Percentiles rank a stretch among this genome's conserved stretches.
Conservation (phyloP, 2,329 filamentous ascomycete genomes). For the Knoxdaviesia proteae region DNA sequence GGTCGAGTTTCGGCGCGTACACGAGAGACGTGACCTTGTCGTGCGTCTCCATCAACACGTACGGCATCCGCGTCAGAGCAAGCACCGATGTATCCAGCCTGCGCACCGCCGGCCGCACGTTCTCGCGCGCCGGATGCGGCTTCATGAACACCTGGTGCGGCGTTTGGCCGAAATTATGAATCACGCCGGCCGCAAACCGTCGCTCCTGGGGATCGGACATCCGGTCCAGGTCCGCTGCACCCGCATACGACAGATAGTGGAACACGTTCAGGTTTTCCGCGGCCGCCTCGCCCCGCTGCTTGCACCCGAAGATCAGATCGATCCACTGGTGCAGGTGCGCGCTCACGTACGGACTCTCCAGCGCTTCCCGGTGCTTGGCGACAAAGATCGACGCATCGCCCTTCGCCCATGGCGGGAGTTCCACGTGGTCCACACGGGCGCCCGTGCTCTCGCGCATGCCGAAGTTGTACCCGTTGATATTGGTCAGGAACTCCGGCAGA, state of each 20-base stretch:
- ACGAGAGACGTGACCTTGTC: conserved; percentile 64
- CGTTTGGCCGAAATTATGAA: conserved; percentile 97
- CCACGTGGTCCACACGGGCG: conserved; percentile 63
- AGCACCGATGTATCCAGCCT: conserved; percentile 63
- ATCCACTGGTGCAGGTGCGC: conserved; percentile 87
- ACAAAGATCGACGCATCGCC: conserved; percentile 92
- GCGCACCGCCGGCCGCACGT: conserved; percentile 38
- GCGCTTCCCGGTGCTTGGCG: conserved; percentile 79
- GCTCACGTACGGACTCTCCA: conserved; percentile 85
- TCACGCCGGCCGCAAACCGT: conserved; percentile 78
- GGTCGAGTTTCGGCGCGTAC: conserved; percentile 61
- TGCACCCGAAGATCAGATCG: conserved; percentile 81
- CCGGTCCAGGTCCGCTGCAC: conserved; percentile 75
- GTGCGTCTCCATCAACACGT: conserved; percentile 54
- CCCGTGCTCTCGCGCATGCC: conserved; percentile 65
- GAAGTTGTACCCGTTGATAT: conserved; percentile 87
- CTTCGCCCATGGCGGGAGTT: conserved; percentile 90
- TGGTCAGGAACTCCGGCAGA: conserved; percentile 82
- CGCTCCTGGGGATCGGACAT: conserved; percentile 79
- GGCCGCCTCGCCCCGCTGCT: conserved; percentile 83
- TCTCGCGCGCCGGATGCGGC: conserved; percentile 58
- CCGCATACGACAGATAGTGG: conserved; percentile 86
- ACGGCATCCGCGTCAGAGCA: conserved; percentile 55
- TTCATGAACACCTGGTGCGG: conserved; percentile 83
- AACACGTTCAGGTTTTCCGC: conserved; percentile 88